Evolutionary conservation across 345 rosid species (phyloP), one percentile per base, ranked within the genome.

Genomic region (Eucalyptus erythrocorys): DNA sequence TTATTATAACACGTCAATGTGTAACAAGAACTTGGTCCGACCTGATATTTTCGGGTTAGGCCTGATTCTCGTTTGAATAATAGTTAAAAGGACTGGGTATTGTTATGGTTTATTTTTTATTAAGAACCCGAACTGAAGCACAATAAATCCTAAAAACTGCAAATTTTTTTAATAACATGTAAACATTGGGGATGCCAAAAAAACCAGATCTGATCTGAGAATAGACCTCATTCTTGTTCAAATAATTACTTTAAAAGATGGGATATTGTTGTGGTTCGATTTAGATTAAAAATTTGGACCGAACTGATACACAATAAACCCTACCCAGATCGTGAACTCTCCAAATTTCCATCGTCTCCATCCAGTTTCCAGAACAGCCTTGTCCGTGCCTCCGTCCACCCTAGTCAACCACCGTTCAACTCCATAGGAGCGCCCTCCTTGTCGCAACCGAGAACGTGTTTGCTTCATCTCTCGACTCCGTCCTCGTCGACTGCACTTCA

Each of bases 391-490:
- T 64, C 76, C 76, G 16, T n/a, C 76, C 37, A 14, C n/a, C n/a
- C n/a, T n/a, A n/a, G n/a, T n/a, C n/a, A n/a, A n/a, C n/a, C n/a
- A n/a, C 30, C 30, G 13, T 55, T 55, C 61, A 24, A 55, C 61
- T 55, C 61, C 61, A 4, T 55, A 24, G 0, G 61, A 55, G 61
- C 61, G 0, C 30, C 30, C 30, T 55, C 30, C 61, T 55, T 0
- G 61, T 55, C 61, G 61, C 61, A 24, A 55, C 61, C 30, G 30
- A 55, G 30, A 55, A 9, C 0, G 61, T 0, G 30, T 55, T 55
- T 0, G 6, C 61, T 24, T 10, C 61, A 24, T 22, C 61, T 0
- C 61, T 10, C 6, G 13, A 55, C 0, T 55, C 61, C 6, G 30
- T 24, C 61, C 6, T 55, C 13, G 3, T 55, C 13, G 61, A 55